These are phyloP conservation scores for Gyrodon lividus DNA, from an alignment of 768 basidiomycete genomes.

Conservation along the genomic window DNA sequence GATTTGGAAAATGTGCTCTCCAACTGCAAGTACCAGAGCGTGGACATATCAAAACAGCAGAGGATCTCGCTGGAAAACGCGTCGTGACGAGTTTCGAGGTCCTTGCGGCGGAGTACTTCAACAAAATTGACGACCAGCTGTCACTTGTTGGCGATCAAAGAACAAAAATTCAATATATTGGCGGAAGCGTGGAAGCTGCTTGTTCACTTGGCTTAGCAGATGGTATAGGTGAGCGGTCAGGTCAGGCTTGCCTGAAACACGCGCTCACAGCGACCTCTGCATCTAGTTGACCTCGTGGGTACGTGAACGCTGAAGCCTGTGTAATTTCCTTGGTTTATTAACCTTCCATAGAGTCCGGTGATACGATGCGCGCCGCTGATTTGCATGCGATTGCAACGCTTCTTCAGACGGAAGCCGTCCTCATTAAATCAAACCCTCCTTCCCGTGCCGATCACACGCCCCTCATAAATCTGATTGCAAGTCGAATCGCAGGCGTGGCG, in stretches of 20 bases:
- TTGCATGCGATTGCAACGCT: slow-evolving; percentile 90
- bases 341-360: slow-evolving; percentile 80
- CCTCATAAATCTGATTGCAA: slow-evolving; percentile 77
- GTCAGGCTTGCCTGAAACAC: background rate
- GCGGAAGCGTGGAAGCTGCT: slow-evolving; percentile 97
- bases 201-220: slow-evolving; percentile 96
- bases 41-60: slow-evolving; percentile 63
- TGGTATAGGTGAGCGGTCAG: slow-evolving; percentile 73
- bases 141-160: slow-evolving; percentile 50
- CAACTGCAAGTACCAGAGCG: slow-evolving; percentile 89
- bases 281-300: slow-evolving; percentile 83
- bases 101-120: slow-evolving; percentile 80
- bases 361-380: slow-evolving; percentile 98
- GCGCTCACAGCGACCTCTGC: slow-evolving; percentile 4
- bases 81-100: slow-evolving; percentile 95
- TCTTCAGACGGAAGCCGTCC: slow-evolving; percentile 83
- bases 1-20: slow-evolving; percentile 88
- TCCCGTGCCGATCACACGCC: slow-evolving; percentile 63
- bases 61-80: slow-evolving; percentile 85
- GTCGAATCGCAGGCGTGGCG: slow-evolving; percentile 88
- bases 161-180: slow-evolving; percentile 92
- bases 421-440: slow-evolving; percentile 74
- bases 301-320: slow-evolving; percentile 48
- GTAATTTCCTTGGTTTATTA: background rate
- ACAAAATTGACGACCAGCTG: slow-evolving; percentile 53